These are phyloP conservation scores for Mycena latifolia DNA, from an alignment of 768 basidiomycete genomes.

Conservation along the genomic window DNA sequence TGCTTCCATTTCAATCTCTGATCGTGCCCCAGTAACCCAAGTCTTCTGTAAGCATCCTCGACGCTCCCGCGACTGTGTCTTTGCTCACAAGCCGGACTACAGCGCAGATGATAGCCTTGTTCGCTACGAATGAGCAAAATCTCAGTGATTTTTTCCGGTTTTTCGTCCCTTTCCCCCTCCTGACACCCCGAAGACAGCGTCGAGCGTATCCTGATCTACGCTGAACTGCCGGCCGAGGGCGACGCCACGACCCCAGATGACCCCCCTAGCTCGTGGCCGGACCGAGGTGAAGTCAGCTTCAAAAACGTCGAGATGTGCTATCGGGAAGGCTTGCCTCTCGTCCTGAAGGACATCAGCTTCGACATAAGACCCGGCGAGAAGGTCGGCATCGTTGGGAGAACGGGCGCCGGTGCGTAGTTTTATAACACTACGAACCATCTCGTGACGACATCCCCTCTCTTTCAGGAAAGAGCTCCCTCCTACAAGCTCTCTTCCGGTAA, in stretches of 20 bases:
- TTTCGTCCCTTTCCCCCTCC: no score
- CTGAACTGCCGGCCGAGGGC: conserved; percentile 71
- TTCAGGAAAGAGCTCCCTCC: conserved; percentile 65
- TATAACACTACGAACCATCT: conserved; percentile 9
- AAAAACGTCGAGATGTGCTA: conserved; percentile 69
- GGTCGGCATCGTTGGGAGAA: conserved; percentile 63
- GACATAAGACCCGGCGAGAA: conserved; percentile 72
- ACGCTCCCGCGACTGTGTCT: conserved; percentile 2
- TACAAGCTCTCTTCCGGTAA: conserved; percentile 69
- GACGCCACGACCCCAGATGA: conserved; percentile 55
- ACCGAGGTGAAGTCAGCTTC: conserved; percentile 66
- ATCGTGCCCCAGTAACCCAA: conserved; percentile 56
- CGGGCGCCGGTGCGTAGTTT: conserved; percentile 43
- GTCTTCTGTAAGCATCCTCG: conserved; percentile 59
- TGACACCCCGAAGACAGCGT: no score
- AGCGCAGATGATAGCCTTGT: conserved; percentile 69
- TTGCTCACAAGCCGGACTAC: conserved; percentile 16
- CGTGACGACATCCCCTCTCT: neutral
- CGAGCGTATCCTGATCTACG: conserved; percentile 78
- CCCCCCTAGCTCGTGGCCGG: conserved; percentile 63
- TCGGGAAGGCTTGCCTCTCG: conserved; percentile 72
- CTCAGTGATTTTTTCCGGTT: no score
- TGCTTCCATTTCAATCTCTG: neutral
- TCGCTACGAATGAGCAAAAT: conserved; percentile 74
- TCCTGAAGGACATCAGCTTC: conserved; percentile 72